Conservation (phyloP, 805 yeast species). For the Wickerhamiella bombiphila region DNA sequence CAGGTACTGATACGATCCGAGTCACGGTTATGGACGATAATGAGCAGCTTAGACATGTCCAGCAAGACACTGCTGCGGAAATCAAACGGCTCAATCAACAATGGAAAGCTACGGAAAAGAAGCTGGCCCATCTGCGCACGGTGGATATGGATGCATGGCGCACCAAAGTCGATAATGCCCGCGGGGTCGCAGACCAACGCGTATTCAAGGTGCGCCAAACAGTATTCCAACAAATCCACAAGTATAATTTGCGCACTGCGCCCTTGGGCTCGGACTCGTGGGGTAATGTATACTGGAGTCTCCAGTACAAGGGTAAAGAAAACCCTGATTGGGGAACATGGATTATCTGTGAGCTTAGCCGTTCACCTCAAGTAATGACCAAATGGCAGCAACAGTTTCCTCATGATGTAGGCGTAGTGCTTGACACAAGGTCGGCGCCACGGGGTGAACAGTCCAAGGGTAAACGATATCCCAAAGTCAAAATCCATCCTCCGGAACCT, state of each 20-base stretch:
- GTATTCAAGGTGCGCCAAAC: conserved; percentile 20
- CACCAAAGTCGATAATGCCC: conserved; percentile 19
- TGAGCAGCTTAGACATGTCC: conserved; percentile 20
- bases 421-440: conserved; percentile 9
- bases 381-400: conserved; percentile 9
- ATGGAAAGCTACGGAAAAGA: conserved; percentile 16
- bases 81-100: conserved; percentile 17
- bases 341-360: conserved; percentile 20
- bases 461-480: conserved; percentile 12
- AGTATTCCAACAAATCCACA: conserved; percentile 18
- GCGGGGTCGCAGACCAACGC: conserved; percentile 16
- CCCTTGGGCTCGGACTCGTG: conserved; percentile 22
- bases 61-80: conserved; percentile 18
- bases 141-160: conserved; percentile 17
- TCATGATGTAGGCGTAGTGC: conserved; percentile 4
- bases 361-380: conserved; percentile 7
- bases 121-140: conserved; percentile 15
- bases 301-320: conserved; percentile 23
- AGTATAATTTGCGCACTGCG: conserved; percentile 21
- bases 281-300: conserved; percentile 26
- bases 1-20: conserved; percentile 25
- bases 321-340: conserved; percentile 24
- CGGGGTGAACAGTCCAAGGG: conserved; percentile 8
- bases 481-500: conserved; percentile 7
- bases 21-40: conserved; percentile 22